A percentile compares a stretch with the other conserved stretches of the same genome.
phyloP scores from a whole-genome alignment of 2,329 filamentous ascomycete species.

The Fusarium begoniae region DNA sequence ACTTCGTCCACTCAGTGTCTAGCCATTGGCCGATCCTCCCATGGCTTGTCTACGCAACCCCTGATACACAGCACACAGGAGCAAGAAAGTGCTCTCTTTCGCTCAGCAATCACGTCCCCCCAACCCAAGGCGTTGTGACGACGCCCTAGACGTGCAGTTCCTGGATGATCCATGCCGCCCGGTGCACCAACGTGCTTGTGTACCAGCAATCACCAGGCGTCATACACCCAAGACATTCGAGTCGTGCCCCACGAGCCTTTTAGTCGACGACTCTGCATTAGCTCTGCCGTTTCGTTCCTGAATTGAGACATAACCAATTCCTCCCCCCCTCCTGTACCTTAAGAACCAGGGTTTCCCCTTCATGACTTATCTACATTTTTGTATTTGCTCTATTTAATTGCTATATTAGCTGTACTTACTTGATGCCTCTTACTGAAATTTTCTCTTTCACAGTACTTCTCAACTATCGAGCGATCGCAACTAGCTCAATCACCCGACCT shows the following conservation, averaged over 20 bases:
- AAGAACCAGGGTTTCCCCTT: slow-evolving; percentile 39
- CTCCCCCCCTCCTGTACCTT: slow-evolving; percentile 40
- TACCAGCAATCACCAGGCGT: slow-evolving; percentile 33
- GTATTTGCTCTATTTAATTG: slow-evolving; percentile 7
- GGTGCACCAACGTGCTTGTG: slow-evolving; percentile 32
- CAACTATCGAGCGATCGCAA: slow-evolving; percentile 74
- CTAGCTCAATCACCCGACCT: slow-evolving; percentile 61
- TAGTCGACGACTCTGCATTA: slow-evolving; percentile 33
- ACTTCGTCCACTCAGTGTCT: slow-evolving; percentile 23
- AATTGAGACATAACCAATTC: slow-evolving; percentile 52
- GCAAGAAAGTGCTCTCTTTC: slow-evolving; percentile 27
- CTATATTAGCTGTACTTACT: not conserved
- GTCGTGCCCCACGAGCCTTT: slow-evolving; percentile 35
- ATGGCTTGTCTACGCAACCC: slow-evolving; percentile 22
- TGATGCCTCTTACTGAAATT: slow-evolving; percentile 31
- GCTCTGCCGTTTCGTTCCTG: slow-evolving; percentile 47
- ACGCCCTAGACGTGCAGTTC: slow-evolving; percentile 36
- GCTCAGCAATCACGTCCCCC: slow-evolving; percentile 38
- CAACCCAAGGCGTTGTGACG: slow-evolving; percentile 38
- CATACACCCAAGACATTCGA: slow-evolving; percentile 37
- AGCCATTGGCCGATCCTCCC: slow-evolving; percentile 36
- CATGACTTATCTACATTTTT: slow-evolving; percentile 7
- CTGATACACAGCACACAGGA: slow-evolving; percentile 18
- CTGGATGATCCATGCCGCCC: slow-evolving; percentile 37
- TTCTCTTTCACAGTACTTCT: slow-evolving; percentile 69